Evolutionary conservation across 495 filamentous ascomycete genomes (phyloP), one percentile per base, ranked within the genome.

Genomic region (Geopyxis carbonaria): DNA sequence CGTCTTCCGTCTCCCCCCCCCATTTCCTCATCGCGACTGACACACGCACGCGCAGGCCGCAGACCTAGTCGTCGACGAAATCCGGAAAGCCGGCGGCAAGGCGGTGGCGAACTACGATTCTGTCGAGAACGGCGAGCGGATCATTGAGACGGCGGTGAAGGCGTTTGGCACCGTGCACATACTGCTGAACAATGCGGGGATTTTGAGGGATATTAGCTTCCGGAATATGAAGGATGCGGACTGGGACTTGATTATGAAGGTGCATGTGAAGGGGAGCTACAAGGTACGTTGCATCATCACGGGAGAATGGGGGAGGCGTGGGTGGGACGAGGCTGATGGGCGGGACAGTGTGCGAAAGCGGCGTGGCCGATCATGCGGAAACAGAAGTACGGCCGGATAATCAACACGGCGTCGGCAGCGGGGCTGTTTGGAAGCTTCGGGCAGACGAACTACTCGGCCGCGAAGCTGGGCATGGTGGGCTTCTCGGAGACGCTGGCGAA

Each of bases 401-500:
- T 97, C 60, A 94, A 91, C 68, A 95, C 91, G 19, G 72, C 91
- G 34, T 94, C 87, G 14, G 85, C 86, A 16, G 91, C 89, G 37
- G 89, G 89, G 53, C 70, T 97, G 20, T 97, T 93, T 61, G 89
- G 89, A 47, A 82, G 68, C 65, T 97, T 95, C 57, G 89, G 89
- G 41, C 89, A 97, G 66, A 68, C 76, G 62, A 97, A 97, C 64
- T 97, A 97, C 63, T 92, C 91, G 72, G 86, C 89, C 40, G 89
- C 89, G 48, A 97, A 97, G 68, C 69, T 95, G 36, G 79, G 80
- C 43, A 79, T 89, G 72, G 86, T 97, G 41, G 89, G 85, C 45
- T 97, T 97, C 67, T 94, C 89, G 14, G 89, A 97, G 70, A 92
- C 89, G 2, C 73, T 97, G 43, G 89, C 91, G 37, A 95, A 93